Evolutionary conservation across 2,329 filamentous ascomycete species (phyloP).

Genomic region (Trichoderma koningii): DNA sequence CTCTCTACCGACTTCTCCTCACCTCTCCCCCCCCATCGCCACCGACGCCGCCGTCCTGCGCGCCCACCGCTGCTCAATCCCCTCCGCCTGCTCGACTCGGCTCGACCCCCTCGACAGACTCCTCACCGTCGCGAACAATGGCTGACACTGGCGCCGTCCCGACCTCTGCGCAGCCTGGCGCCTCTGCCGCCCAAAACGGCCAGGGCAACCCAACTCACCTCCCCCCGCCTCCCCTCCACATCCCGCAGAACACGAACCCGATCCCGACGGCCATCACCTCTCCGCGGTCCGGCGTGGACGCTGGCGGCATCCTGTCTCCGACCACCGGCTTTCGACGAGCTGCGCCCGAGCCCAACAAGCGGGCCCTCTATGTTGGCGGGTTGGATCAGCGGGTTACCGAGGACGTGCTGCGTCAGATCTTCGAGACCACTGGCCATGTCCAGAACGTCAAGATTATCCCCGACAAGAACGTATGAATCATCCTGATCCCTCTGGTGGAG

Average conservation of each 20-base stretch:
- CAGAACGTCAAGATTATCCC: slow-evolving; percentile 99
- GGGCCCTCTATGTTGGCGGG: slow-evolving; percentile 92
- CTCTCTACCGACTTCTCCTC: slow-evolving; percentile 27
- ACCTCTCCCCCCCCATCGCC: slow-evolving; percentile 1
- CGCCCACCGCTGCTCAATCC: slow-evolving; percentile 3
- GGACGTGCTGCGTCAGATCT: slow-evolving; percentile 95
- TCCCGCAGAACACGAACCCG: slow-evolving; percentile 94
- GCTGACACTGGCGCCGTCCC: slow-evolving; percentile 71
- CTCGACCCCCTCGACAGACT: background rate
- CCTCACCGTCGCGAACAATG: slow-evolving; percentile 56
- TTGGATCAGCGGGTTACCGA: slow-evolving; percentile 94
- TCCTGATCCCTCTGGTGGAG: no score
- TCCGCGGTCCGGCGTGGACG: slow-evolving; percentile 70
- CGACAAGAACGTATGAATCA: slow-evolving; percentile 88
- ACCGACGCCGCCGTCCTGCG: slow-evolving; percentile 24
- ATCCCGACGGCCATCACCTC: slow-evolving; percentile 92
- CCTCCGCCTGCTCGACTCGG: slow-evolving; percentile 12
- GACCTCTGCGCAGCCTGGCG: slow-evolving; percentile 59
- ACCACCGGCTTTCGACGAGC: slow-evolving; percentile 84
- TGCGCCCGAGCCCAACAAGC: slow-evolving; percentile 97
- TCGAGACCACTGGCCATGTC: slow-evolving; percentile 97
- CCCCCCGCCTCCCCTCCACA: slow-evolving; percentile 88
- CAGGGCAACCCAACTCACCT: slow-evolving; percentile 74
- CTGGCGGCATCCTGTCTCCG: slow-evolving; percentile 76
- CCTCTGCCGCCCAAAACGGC: slow-evolving; percentile 70